Evolutionary conservation across 306 rosid genomes (phyloP), one percentile per base, ranked within the genome.

Genomic region (Trichosanthes cucumerina): DNA sequence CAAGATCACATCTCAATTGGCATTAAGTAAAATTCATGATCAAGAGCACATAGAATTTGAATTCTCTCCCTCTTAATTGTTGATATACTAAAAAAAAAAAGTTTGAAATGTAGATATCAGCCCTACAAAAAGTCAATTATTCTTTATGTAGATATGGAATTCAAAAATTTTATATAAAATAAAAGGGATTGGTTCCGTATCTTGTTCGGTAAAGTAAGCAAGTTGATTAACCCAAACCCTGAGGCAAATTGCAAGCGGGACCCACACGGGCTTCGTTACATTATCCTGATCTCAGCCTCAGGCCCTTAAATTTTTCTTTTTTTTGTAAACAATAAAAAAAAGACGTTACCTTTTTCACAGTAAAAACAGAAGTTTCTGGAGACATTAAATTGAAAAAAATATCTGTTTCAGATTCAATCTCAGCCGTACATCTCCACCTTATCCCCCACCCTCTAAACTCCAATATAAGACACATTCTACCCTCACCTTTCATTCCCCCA

Each of bases 281-380:
- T 70, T 44, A 70, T 44, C 56, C 54, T 52, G 63, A 5, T 33
- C 14, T 7, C 4, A 18, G 34, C 36, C 18, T 60, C 39, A 39
- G 23, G 54, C n/a, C n/a, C n/a, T 24, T 31, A 5, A 59, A 5
- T 23, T 53, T 53, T 53, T 53, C 0, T 8, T 56, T 7, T n/a
- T n/a, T n/a, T n/a, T n/a, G n/a, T n/a, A 8, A 52, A 43, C 7
- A 24, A 57, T 80, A 75, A 56, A 84, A 56, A 84, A 10, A 41
- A 6, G 36, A 46, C 76, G n/a, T 46, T 39, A 71, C 76, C 39
- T 56, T 56, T 53, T 75, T 9, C 19, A 38, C 66, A 21, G 33
- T 56, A 34, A 21, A 44, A 14, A 78, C 79, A 85, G 96, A 92
- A 95, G 89, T 85, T 95, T 95, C 99, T 87, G 92, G 99, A 95